Evolutionary conservation across 2,329 filamentous ascomycete species (phyloP), one percentile per base, ranked within the genome.

Genomic region (Colletotrichum sp.): DNA sequence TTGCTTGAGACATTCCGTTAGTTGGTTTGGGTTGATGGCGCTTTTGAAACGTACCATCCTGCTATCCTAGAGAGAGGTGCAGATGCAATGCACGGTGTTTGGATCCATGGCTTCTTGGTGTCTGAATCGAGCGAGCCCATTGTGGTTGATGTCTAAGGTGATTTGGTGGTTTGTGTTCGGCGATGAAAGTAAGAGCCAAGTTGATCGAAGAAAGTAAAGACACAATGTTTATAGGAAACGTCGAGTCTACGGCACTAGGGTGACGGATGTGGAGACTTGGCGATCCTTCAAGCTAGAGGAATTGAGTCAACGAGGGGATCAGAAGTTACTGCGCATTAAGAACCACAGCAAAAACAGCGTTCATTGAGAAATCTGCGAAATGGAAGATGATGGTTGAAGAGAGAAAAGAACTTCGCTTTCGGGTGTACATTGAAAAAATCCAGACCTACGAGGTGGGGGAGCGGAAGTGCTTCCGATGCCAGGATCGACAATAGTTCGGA

Each of bases 21-120:
- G 77, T 67, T 61, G 36, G 32, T n/a, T 28, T 28, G 6, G 52
- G 80, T 80, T 72, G 80, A 71, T 77, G 55, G 24, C 65, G 61
- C 32, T 26, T 12, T 64, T 13, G 32, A 57, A 67, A 52, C 89
- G 82, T 85, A 94, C 93, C 94, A 96, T 84, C 94, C 94, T 78
- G 93, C 93, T 77, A 89, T 89, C 78, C 91, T 89, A 58, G 94
- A 95, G 48, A 96, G 88, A 16, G 91, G 86, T 67, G 89, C 87
- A 5, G 92, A 95, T 80, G 92, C 90, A 75, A 94, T 88, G 76
- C 94, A 88, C 30, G 94, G 94, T 21, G 94, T 96, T 82, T 93
- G 87, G 76, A 92, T 90, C 93, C 93, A 96, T 72, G 94, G 92
- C 67, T 86, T 82, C 77, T 83, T 86, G 21, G 83, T 80, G 28